Evolutionary conservation across 441 rosid species (phyloP).

Genomic region (Erysimum cheiri): DNA sequence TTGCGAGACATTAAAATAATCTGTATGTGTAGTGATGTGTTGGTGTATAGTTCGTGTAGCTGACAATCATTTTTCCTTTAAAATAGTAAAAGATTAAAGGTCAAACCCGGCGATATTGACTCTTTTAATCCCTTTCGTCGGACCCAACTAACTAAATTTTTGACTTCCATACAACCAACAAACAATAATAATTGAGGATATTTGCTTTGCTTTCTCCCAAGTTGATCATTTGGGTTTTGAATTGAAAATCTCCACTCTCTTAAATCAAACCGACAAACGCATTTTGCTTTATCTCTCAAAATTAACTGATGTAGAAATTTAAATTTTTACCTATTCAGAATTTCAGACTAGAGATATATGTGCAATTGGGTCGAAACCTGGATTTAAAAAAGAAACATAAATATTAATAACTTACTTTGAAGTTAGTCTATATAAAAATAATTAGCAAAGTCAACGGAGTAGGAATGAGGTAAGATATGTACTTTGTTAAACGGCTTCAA

Average conservation of each 20-base stretch:
- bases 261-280: too few relatives aligned
- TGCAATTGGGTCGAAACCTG: not conserved
- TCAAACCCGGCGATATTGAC: conserved; percentile 53
- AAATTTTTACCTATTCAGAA: too few relatives aligned
- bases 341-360: not conserved
- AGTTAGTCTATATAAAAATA: not conserved
- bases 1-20: too few relatives aligned
- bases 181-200: not conserved
- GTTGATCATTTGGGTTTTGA: not conserved
- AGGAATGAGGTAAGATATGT: conserved; percentile 4
- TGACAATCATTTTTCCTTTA: too few relatives aligned
- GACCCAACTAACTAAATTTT: conserved; percentile 25
- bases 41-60: too few relatives aligned
- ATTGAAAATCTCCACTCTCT: not conserved
- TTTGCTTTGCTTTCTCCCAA: not conserved
- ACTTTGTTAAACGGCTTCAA: not conserved
- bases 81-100: too few relatives aligned
- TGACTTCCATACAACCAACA: not conserved
- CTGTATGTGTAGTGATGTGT: too few relatives aligned
- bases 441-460: conserved; percentile 29
- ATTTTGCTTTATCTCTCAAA: not conserved
- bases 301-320: not conserved
- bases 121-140: conserved; percentile 20
- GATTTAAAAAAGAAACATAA: not conserved
- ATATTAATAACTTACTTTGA: too few relatives aligned